phyloP scores from a whole-genome alignment of 495 filamentous ascomycete species.

The Xylaria longipes region DNA sequence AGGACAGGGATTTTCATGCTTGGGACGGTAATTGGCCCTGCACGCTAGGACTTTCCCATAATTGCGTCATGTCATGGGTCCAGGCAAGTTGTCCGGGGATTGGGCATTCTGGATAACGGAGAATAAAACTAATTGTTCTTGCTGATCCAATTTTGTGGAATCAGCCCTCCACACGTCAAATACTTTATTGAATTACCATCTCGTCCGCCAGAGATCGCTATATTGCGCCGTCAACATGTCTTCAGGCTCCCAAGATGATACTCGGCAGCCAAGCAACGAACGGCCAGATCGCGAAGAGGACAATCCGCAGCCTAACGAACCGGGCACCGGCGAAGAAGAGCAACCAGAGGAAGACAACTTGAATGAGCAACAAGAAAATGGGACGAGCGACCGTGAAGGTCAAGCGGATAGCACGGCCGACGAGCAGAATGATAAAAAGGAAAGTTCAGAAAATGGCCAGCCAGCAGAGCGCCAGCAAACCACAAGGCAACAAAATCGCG shows the following conservation, averaged over 20 bases:
- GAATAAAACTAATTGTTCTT: constrained; percentile 19
- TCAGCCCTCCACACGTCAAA: neutral
- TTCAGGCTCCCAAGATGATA: neutral
- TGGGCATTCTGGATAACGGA: neutral
- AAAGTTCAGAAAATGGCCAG: neutral
- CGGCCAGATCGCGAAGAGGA: constrained; percentile 29
- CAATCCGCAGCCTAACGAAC: constrained; percentile 27
- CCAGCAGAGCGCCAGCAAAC: neutral
- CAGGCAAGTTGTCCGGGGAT: neutral
- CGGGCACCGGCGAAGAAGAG: constrained; percentile 21
- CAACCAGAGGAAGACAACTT: constrained; percentile 16
- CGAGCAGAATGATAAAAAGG: neutral
- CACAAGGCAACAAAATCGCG: constrained; percentile 23
- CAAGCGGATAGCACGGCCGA: constrained; percentile 21
- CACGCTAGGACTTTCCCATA: constrained; percentile 6
- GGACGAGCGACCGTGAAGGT: neutral
- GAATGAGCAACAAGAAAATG: constrained; percentile 19
- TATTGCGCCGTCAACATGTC: constrained; percentile 17
- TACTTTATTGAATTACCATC: neutral
- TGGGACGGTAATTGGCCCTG: neutral
- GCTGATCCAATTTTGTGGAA: neutral
- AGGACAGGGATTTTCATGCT: constrained; percentile 18
- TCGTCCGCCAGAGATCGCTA: neutral
- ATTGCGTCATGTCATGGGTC: constrained; percentile 16
- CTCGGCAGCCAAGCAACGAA: neutral